Base-by-base conservation (phyloP, 1,139 yeast genomes). In the Taphrina flavorubra region DNA sequence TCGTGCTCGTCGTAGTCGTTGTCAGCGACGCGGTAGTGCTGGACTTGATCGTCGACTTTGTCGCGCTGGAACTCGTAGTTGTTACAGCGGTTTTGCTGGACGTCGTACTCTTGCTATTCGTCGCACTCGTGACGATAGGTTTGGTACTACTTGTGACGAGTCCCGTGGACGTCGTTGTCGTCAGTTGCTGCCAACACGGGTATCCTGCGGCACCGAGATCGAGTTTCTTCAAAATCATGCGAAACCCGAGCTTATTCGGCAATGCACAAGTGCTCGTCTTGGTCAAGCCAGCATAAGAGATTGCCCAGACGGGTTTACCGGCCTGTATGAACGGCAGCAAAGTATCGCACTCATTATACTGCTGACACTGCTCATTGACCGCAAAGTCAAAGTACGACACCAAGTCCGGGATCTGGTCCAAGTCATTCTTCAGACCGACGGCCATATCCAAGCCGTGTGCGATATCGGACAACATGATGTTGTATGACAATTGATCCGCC, bases 281-380 rank as follows among this genome's bases (percentile, higher is more conserved):
- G 13, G 10, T 40, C 14, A 56, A 10, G 10, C 60, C 60, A 1
- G 49, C 60, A 56, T 56, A 56, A 14, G 46, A 37, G 7, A 56
- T 56, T 6, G 60, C 60, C 60, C 60, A 56, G 49, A 56, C 60
- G 7, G 60, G 60, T 40, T 56, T 56, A 7, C 60, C 60, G 20
- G 60, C 60, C 13, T 20, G 13, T 6, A 56, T 56, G 49, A 56
- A 56, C 11, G 60, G 60, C 49, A 56, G 7, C 49, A 56, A 25
- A 3, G 60, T 56, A 39, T 37, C 36, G 20, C 73, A 72, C 49
- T 72, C 73, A 16, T 58, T 72, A 46, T 70, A 70, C 42, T 71
- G 71, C 13, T 64, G 72, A 46, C 73, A 72, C 47, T 72, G 73
- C 57, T 72, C 73, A 64, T 72, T 71, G 49, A 72, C 73, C 31